Evolutionary conservation across 1,284 basidiomycete genomes (phyloP), one percentile per base, ranked within the genome.

Genomic region (Fomitiporia mediterranea): DNA sequence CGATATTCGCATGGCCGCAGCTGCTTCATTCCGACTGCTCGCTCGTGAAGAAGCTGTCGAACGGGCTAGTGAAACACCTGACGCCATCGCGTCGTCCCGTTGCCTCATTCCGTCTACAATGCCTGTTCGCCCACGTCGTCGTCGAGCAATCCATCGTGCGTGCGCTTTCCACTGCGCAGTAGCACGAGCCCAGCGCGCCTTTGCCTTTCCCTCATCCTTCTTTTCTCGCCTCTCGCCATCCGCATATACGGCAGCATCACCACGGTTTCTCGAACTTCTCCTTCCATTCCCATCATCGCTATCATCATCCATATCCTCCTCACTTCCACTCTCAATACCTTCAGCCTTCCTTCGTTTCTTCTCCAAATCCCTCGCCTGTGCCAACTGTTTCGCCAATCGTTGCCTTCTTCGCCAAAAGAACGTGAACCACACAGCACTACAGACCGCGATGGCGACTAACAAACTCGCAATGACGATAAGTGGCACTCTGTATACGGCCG

Each of bases 151-250:
- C 55, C 79, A 74, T 25, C 79, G 76, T 13, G 79, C 74, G 49
- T 81, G 81, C 2, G 76, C 77, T 62, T 75, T 82, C 86, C 86
- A 89, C 40, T 81, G 74, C 9, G 79, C 81, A 3, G 78, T 80
- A 2, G 84, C 83, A 55, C 70, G 75, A 2, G 77, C 75, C 83
- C 83, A 86, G 44, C 81, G 64, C 60, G 77, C 81, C 66, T 83
- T 78, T 63, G 57, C 51, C 3, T 67, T 68, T 7, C 49, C 66
- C 65, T 47, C 62, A 59, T 21, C 62, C 62, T 58, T 69, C 56
- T 40, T 21, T 58, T 27, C 50, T 50, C 11, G 51, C 56, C 57
- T 63, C 61, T 56, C 50, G 60, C 70, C 62, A 66, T 74, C 60
- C 76, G 74, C 25, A 73, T 61, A 27, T 1, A 27, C 27, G 4